A percentile compares a stretch with the other conserved stretches of the same genome.
Evolutionary conservation across 441 rosid species (phyloP).

Genomic region (Breynia disticha): DNA sequence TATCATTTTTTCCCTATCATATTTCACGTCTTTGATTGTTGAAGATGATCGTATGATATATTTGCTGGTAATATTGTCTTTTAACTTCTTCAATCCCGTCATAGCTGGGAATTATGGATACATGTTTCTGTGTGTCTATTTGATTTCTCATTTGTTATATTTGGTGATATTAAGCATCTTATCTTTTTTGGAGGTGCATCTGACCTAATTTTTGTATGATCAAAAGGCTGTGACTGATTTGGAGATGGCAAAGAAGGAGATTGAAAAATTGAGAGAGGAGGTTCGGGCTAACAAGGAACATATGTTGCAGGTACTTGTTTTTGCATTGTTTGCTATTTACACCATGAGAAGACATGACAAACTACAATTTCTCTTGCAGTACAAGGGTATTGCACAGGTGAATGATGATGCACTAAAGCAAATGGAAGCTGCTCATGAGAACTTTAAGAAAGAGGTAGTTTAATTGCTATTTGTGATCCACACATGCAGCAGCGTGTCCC

Average conservation of each 20-base stretch:
- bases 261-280: constrained; percentile 69
- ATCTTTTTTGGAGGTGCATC: background rate
- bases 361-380: constrained; percentile 40
- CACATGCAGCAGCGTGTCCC: too few relatives aligned
- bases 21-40: too few relatives aligned
- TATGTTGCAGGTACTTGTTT: constrained; percentile 78
- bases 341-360: constrained; percentile 4
- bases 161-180: background rate
- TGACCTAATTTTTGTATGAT: constrained; percentile 16
- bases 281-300: constrained; percentile 75
- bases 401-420: constrained; percentile 89
- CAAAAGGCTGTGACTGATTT: constrained; percentile 46
- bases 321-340: constrained; percentile 11
- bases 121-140: too few relatives aligned
- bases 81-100: too few relatives aligned
- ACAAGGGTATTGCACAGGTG: constrained; percentile 87
- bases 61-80: too few relatives aligned
- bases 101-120: too few relatives aligned
- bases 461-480: background rate
- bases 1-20: too few relatives aligned
- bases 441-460: constrained; percentile 67
- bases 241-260: constrained; percentile 56
- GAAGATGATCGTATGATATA: too few relatives aligned
- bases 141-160: background rate
- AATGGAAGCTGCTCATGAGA: constrained; percentile 87